phyloP scores from a whole-genome alignment of 2,329 filamentous ascomycete species.

The Pyrenophora graminea region DNA sequence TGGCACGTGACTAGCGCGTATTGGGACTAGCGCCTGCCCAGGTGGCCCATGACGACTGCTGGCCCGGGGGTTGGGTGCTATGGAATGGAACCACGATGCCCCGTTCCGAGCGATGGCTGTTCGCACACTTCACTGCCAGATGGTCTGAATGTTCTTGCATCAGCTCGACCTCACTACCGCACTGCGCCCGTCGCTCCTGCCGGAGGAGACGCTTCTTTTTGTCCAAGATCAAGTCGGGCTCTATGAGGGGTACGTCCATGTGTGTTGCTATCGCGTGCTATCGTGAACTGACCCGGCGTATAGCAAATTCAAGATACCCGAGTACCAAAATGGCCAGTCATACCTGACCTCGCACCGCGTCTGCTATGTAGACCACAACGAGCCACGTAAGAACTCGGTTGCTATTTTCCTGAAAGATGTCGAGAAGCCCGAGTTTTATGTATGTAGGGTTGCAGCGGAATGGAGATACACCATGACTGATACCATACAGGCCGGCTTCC shows the following conservation, averaged over 20 bases:
- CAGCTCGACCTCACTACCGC: constrained; percentile 94
- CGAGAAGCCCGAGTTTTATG: constrained; percentile 78
- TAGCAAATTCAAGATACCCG: constrained; percentile 92
- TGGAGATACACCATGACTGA: constrained; percentile 16
- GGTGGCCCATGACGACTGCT: constrained; percentile 23
- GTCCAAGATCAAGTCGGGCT: constrained; percentile 97
- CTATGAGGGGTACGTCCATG: constrained; percentile 81
- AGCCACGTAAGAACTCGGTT: constrained; percentile 82
- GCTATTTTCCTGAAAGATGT: constrained; percentile 88
- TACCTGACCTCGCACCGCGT: constrained; percentile 95
- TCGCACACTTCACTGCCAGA: constrained; percentile 20
- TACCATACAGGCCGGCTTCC: constrained; percentile 72
- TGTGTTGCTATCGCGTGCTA: constrained; percentile 8
- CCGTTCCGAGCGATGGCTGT: constrained; percentile 17
- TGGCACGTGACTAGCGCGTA: constrained; percentile 14
- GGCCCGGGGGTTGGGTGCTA: constrained; percentile 15
- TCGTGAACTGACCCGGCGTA: constrained; percentile 12
- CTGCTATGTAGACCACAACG: constrained; percentile 89
- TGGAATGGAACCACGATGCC: constrained; percentile 8
- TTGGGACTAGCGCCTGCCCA: constrained; percentile 9
- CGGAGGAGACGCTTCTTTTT: constrained; percentile 92
- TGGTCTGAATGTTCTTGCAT: constrained; percentile 91
- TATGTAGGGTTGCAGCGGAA: constrained; percentile 7
- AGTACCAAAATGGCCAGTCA: constrained; percentile 93
- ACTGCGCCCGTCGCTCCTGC: constrained; percentile 85